Base-by-base conservation (phyloP, 2,329 filamentous ascomycete genomes). In the Talaromyces amestolkiae region DNA sequence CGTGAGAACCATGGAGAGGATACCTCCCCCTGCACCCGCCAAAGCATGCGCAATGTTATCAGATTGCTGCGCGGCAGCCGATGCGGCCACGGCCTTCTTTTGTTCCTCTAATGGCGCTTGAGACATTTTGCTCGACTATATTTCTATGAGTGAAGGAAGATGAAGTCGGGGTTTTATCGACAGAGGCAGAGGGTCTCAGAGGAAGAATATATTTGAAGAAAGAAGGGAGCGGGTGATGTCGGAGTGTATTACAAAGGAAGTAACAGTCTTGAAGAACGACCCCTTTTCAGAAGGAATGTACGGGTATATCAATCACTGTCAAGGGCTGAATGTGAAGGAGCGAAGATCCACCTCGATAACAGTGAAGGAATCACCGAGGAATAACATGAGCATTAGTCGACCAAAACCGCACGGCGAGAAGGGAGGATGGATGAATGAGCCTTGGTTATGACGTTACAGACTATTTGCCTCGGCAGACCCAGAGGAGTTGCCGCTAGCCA, bases 21-120 rank as follows among this genome's bases (percentile, higher is more conserved):
- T 89, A 67, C 95, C 95, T 71, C 95, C 95, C 71, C 95, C 95
- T 60, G 93, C 92, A 70, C 94, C 94, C 65, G 93, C 92, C 66
- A 98, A 87, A 67, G 94, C 94, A 81, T 98, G 94, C 65, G 94
- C 93, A 75, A 98, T 92, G 83, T 97, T 97, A 84, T 98, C 94
- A 76, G 93, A 95, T 74, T 96, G 92, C 68, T 93, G 92, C 54
- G 90, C 82, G 56, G 87, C 86, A 54, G 88, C 83, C 71, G 89
- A 89, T 64, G 83, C 83, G 61, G 84, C 77, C 67, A 79, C 74
- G 15, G 67, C 69, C 58, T 69, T 72, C 63, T 76, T 77, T 49
- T 75, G 73, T 62, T 75, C 72, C 67, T 81, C 72, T 39, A 72
- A 71, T 47, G 70, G 73, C n/a, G 75, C 70, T 66, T 78, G 74